A percentile compares a stretch with the other conserved stretches of the same genome.
Conservation (phyloP, 2,329 filamentous ascomycete genomes). For the Penicillium sp. region DNA sequence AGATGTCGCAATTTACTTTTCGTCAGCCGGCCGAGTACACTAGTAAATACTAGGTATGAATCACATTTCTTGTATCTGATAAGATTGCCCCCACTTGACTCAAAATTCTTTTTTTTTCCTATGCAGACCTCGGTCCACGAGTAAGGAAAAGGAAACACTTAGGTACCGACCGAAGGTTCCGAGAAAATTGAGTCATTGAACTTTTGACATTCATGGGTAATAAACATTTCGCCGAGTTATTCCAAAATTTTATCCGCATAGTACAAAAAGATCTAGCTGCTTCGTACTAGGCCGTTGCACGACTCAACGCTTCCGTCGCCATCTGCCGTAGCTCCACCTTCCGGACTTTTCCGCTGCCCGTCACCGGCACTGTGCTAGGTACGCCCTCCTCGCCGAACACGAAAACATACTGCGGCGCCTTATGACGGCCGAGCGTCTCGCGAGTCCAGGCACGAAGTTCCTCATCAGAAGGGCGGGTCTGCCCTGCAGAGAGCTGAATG, state of each 20-base stretch:
- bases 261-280: not conserved
- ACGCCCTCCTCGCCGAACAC: conserved; percentile 68
- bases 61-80: not conserved
- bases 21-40: not conserved
- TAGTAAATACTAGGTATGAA: not conserved
- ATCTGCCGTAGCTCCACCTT: conserved; percentile 59
- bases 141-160: not conserved
- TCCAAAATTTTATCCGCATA: not conserved
- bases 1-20: conserved; percentile 1
- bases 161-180: not conserved
- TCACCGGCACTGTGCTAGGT: conserved; percentile 58
- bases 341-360: conserved; percentile 71
- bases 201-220: not conserved
- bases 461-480: conserved; percentile 48
- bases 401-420: conserved; percentile 72
- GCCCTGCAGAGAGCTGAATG: conserved; percentile 35
- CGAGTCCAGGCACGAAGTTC: conserved; percentile 66
- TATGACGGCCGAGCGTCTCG: conserved; percentile 63
- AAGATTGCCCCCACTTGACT: not conserved
- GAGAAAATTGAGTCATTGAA: too few species aligned
- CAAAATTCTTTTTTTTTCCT: not conserved
- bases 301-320: conserved; percentile 43
- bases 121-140: not conserved
- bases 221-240: not conserved
- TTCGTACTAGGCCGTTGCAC: not conserved